Percentiles rank a stretch among this genome's conserved stretches.
phyloP scores from a whole-genome alignment of 163 green algal genomes.

The Dunaliella salina region DNA sequence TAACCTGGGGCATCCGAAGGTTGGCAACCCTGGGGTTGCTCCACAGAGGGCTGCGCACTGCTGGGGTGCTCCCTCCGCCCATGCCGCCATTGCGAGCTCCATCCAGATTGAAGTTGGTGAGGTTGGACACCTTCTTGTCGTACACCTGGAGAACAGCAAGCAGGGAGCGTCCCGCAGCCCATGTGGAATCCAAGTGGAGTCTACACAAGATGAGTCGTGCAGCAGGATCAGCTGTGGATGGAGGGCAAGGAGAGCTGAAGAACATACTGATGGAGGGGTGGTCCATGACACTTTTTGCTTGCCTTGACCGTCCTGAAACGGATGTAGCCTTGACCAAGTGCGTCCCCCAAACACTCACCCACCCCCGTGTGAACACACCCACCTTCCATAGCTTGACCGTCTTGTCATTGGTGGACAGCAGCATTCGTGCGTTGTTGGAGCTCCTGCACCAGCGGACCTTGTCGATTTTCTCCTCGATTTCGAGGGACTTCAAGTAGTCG shows the following conservation, averaged over 20 bases:
- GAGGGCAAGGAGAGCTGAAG: no score
- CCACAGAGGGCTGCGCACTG: slow-evolving; percentile 1
- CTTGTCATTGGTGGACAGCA: slow-evolving; percentile 98
- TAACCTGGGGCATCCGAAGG: slow-evolving; percentile 49
- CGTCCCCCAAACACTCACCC: neutral
- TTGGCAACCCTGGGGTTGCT: slow-evolving; percentile 14
- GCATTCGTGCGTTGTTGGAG: slow-evolving; percentile 67
- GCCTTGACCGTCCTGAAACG: no score
- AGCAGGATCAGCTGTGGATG: no score
- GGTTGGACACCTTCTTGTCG: slow-evolving; percentile 72
- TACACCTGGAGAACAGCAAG: slow-evolving; percentile 65
- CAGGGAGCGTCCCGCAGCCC: neutral
- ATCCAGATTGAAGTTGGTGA: slow-evolving; percentile 80
- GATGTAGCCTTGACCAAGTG: neutral
- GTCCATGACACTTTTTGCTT: no score
- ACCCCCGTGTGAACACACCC: neutral
- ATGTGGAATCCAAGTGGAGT: no score
- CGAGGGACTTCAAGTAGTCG: slow-evolving; percentile 97
- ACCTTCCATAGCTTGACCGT: slow-evolving; percentile 99
- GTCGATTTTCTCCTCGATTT: slow-evolving; percentile 99
- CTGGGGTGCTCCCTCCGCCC: neutral
- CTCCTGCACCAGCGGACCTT: slow-evolving; percentile 81
- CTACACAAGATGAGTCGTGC: no score
- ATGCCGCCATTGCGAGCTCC: neutral
- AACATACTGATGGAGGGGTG: no score